Conservation (phyloP, 768 basidiomycete species). For the Podaxis sp. region DNA sequence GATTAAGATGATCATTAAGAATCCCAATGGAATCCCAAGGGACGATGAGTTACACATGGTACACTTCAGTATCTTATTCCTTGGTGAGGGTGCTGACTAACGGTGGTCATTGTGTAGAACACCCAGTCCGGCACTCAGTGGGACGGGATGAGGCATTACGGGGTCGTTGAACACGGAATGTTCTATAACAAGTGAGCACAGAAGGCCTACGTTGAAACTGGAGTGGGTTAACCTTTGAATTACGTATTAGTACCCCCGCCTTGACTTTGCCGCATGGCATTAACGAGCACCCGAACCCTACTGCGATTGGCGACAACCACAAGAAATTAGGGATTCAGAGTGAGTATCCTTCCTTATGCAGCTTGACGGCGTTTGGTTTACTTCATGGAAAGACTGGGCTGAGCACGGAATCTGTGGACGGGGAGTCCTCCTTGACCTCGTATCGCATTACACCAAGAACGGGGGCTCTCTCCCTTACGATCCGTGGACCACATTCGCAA, state of each 20-base stretch:
- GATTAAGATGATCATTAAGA: conserved; percentile 38
- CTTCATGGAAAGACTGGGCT: conserved; percentile 54
- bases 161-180: conserved; percentile 48
- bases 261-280: conserved; percentile 43
- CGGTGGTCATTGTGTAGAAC: conserved; percentile 40
- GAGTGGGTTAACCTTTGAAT: background rate
- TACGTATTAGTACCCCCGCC: conserved; percentile 40
- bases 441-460: conserved; percentile 47
- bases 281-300: conserved; percentile 48
- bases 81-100: background rate
- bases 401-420: conserved; percentile 69
- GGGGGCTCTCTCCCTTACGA: conserved; percentile 51
- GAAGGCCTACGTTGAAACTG: background rate
- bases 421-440: conserved; percentile 66
- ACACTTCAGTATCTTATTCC: conserved; percentile 15
- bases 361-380: background rate
- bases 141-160: conserved; percentile 66
- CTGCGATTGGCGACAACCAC: conserved; percentile 43
- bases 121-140: conserved; percentile 73
- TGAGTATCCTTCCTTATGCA: conserved; percentile 28
- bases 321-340: conserved; percentile 68
- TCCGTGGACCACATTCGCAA: conserved; percentile 56
- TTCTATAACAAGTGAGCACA: conserved; percentile 60
- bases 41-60: conserved; percentile 63
- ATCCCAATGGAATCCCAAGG: conserved; percentile 26